A percentile compares a stretch with the other conserved stretches of the same genome.
These are phyloP conservation scores for Lachnellula subtilissima DNA, from an alignment of 2,329 filamentous ascomycete species.

Conservation along the genomic window DNA sequence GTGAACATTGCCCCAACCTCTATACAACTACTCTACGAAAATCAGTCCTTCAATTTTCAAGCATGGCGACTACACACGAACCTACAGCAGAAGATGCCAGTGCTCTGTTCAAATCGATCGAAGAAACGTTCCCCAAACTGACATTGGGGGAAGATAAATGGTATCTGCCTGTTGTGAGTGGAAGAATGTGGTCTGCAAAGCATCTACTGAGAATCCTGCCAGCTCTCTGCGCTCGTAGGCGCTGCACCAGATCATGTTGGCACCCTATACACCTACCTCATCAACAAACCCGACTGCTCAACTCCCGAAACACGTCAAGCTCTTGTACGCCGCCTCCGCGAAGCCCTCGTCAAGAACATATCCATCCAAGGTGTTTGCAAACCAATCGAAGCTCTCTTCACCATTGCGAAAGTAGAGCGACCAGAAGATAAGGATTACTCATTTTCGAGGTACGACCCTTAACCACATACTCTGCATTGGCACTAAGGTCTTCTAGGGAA, in stretches of 20 bases:
- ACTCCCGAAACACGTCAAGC: constrained; percentile 41
- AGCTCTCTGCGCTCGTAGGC: constrained; percentile 35
- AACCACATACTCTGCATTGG: neutral
- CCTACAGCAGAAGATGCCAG: constrained; percentile 37
- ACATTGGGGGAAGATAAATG: constrained; percentile 41
- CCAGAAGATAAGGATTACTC: constrained; percentile 51
- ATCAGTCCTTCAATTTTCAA: neutral
- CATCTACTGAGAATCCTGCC: constrained; percentile 30
- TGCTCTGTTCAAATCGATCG: constrained; percentile 37
- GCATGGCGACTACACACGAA: constrained; percentile 21
- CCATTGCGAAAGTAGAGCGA: constrained; percentile 22
- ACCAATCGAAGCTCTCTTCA: constrained; percentile 44
- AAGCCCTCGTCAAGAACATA: constrained; percentile 55
- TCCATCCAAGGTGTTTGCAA: constrained; percentile 58
- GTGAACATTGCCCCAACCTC: neutral
- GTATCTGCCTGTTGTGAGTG: constrained; percentile 39
- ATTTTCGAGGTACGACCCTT: constrained; percentile 20
- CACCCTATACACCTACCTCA: constrained; percentile 52
- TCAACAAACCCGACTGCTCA: constrained; percentile 41
- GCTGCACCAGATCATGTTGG: constrained; percentile 47
- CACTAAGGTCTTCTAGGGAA: constrained; percentile 37
- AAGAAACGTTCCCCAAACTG: constrained; percentile 38
- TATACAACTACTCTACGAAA: neutral
- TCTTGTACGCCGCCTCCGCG: constrained; percentile 48
- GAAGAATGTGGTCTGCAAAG: neutral